Conservation (phyloP, 768 basidiomycete species). For the Paxillus ammoniavirescens region DNA sequence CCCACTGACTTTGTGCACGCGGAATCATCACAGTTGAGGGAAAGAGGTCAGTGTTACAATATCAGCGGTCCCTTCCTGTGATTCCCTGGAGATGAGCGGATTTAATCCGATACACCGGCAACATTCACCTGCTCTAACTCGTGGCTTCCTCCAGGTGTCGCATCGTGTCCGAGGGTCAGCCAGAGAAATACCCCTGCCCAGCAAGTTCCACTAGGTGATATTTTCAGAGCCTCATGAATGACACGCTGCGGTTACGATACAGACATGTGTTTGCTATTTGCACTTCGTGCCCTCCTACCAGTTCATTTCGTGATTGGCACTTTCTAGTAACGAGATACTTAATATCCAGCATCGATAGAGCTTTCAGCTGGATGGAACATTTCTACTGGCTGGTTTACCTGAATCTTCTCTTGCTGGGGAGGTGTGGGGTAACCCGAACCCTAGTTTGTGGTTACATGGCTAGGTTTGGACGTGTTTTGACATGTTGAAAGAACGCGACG, state of each 20-base stretch:
- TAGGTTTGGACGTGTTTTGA: slow-evolving; percentile 13
- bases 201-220: not conserved
- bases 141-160: not conserved
- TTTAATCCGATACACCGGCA: not conserved
- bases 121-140: not conserved
- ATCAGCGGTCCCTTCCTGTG: not conserved
- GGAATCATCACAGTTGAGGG: not conserved
- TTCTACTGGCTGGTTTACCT: too few species aligned
- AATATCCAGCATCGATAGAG: not conserved
- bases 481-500: slow-evolving; percentile 32
- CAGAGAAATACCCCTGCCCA: not conserved
- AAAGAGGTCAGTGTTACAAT: not conserved
- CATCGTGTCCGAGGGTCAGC: slow-evolving; percentile 2
- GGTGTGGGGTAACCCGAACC: slow-evolving; percentile 11
- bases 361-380: too few species aligned
- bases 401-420: too few species aligned
- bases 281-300: slow-evolving; percentile 16
- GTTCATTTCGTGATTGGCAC: not conserved
- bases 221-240: slow-evolving; percentile 17
- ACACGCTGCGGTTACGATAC: slow-evolving; percentile 11
- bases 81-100: slow-evolving; percentile 1
- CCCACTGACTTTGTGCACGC: not conserved
- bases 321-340: too few species aligned
- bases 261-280: slow-evolving; percentile 8
- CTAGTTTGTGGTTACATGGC: slow-evolving; percentile 17